phyloP scores from a whole-genome alignment of 345 rosid species.

The Hypericum androsaemum region DNA sequence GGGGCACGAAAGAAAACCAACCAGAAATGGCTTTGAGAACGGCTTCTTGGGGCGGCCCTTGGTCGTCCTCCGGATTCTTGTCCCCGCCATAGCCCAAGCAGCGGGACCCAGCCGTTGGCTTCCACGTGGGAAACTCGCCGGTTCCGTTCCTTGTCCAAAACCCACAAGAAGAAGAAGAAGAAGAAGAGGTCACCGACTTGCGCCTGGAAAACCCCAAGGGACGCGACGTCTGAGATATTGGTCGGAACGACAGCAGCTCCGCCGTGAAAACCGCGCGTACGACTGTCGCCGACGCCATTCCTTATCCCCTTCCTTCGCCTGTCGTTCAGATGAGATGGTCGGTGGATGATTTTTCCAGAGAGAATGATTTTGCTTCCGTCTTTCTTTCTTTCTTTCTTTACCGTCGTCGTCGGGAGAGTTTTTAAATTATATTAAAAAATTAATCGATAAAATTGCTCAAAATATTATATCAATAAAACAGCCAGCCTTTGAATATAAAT shows the following conservation, averaged over 20 bases:
- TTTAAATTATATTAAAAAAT: no score
- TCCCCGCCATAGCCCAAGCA: no score
- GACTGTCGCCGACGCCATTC: constrained; percentile 70
- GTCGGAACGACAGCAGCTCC: constrained; percentile 34
- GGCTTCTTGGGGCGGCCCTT: constrained; percentile 85
- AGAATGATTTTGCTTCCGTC: no score
- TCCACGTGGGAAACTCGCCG: constrained; percentile 17
- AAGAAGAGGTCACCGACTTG: neutral
- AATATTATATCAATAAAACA: no score
- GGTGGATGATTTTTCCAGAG: no score
- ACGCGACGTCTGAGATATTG: constrained; percentile 20
- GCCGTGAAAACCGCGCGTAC: constrained; percentile 44
- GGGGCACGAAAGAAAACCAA: constrained; percentile 8
- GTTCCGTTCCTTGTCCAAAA: constrained; percentile 25
- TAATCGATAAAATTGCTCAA: no score
- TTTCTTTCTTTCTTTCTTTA: no score
- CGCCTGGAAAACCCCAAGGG: constrained; percentile 17
- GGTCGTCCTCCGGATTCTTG: constrained; percentile 19
- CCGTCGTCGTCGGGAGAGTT: no score
- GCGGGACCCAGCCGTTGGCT: neutral
- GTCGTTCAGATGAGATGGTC: neutral
- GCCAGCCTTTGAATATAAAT: no score
- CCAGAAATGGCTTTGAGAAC: constrained; percentile 95
- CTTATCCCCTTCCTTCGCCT: neutral
- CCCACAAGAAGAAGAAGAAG: constrained; percentile 10